Evolutionary conservation across 2,329 filamentous ascomycete species (phyloP), one percentile per base, ranked within the genome.

Genomic region (Cladosporium austrohemisphaericum): DNA sequence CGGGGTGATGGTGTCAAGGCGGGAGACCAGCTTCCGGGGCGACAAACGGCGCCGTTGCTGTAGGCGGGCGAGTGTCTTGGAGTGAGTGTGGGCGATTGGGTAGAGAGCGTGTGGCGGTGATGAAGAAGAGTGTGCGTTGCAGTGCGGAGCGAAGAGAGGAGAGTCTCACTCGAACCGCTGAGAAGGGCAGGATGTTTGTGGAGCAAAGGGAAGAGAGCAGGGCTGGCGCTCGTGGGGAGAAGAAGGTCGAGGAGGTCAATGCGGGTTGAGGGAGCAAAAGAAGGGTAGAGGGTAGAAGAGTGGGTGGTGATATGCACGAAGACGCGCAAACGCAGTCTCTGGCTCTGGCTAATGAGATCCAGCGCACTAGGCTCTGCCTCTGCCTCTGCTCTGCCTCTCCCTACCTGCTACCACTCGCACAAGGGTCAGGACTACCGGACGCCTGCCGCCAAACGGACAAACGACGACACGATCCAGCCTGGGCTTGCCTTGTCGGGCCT

Each of bases 1-100:
- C n/a, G 29, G 16, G 3, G 19, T 11, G 36, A 26, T 26, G 25
- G n/a, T n/a, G n/a, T n/a, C n/a, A n/a, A n/a, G n/a, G 44, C 44
- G 44, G 44, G 44, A 47, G 44, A 22, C 44, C 44, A 47, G 44
- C 44, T 47, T 47, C 44, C 44, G 44, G 35, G 25, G 35, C 18
- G 33, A 31, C 44, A 38, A 38, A 47, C 44, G 44, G 22, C 25
- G 33, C 44, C 44, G 44, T 47, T 47, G 33, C 33, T 38, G 26
- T 38, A 20, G 43, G 43, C 43, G 22, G 44, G 13, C 33, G 44
- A 23, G 13, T 38, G 44, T 47, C 44, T 38, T 7, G 31, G 43
- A 41, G 33, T 20, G 43, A 36, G 43, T 28, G 22, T 28, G 35
- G 33, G 6, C 16, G 9, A 37, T 25, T 36, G 32, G 16, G 44